Evolutionary conservation across 345 rosid genomes (phyloP).

Genomic region (Aquilaria malaccensis): DNA sequence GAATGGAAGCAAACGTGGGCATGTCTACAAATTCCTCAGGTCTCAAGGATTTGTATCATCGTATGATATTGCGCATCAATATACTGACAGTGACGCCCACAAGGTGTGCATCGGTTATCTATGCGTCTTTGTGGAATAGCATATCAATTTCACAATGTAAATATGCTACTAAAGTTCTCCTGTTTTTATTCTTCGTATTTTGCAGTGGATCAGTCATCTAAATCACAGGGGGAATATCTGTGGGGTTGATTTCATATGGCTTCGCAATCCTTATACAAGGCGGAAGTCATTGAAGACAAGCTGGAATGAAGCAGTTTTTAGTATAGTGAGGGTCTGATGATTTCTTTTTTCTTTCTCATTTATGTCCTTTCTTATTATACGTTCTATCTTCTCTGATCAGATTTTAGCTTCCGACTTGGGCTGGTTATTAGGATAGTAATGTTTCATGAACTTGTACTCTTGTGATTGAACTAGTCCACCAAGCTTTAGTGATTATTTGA

Average conservation of each 20-base stretch:
- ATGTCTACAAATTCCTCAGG: slow-evolving; percentile 88
- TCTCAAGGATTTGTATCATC: slow-evolving; percentile 94
- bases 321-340: slow-evolving; percentile 55
- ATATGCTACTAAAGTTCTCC: neutral
- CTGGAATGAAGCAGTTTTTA: slow-evolving; percentile 68
- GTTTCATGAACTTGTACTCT: too few species aligned
- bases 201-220: slow-evolving; percentile 94
- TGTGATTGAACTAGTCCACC: too few species aligned
- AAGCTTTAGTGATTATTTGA: too few species aligned
- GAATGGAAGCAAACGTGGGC: slow-evolving; percentile 98
- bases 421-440: too few species aligned
- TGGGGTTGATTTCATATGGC: slow-evolving; percentile 98
- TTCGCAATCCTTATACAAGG: slow-evolving; percentile 53
- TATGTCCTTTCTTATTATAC: neutral
- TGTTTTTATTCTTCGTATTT: neutral
- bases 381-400: slow-evolving; percentile 1
- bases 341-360: neutral
- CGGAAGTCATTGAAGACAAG: slow-evolving; percentile 51
- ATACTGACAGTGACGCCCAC: slow-evolving; percentile 74
- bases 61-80: slow-evolving; percentile 84
- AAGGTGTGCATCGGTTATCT: slow-evolving; percentile 36
- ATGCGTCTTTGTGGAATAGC: too few species aligned
- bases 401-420: neutral
- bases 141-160: neutral
- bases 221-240: slow-evolving; percentile 97